Evolutionary conservation across 129 eudicot species (phyloP), one percentile per base, ranked within the genome.

Genomic region (Pittosporum tobira): DNA sequence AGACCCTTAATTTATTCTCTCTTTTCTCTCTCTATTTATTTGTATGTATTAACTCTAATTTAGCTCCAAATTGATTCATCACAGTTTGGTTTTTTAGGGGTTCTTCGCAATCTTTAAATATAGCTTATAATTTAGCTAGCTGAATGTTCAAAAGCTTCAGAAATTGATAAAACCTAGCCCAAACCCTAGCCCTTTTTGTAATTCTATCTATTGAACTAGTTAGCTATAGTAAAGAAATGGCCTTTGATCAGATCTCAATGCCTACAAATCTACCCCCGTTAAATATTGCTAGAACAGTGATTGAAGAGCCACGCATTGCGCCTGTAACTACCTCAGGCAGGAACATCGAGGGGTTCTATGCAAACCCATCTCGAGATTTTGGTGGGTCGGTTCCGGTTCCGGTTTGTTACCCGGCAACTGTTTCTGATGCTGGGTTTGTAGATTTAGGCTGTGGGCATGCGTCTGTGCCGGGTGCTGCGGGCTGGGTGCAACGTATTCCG

Each of bases 241-340:
- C 98, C 57, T 86, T 76, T 52, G 95, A 86, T 80, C 89, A 75
- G 71, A 85, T 75, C 59, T 45, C 82, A 49, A 29, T 80, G 44
- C 95, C 95, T 48, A 71, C 68, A 65, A 81, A 64, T 73, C 73
- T 83, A 60, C 79, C 94, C 45, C 94, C 95, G 0, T 44, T 90
- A 48, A 84, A 84, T 44, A 46, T 83, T 26, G 80, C 70, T 64
- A 52, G 82, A 71, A 67, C 75, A n/a, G 42, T 63, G 44, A 65
- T 64, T 29, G 95, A 88, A 57, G 96, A 88, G 30, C 21, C 84
- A 53, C 77, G 90, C 44, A 51, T 75, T 60, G 67, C 63, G 6
- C 75, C 83, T 6, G 71, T 60, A 22, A 60, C 51, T 20, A 48
- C 26, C 70, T 47, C 67, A 73, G 38, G 65, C n/a, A 60, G 50